Percentiles rank a stretch among this genome's conserved stretches.
Evolutionary conservation across 805 yeast genomes (phyloP).

Genomic region (Sugiyamaella marilandica): DNA sequence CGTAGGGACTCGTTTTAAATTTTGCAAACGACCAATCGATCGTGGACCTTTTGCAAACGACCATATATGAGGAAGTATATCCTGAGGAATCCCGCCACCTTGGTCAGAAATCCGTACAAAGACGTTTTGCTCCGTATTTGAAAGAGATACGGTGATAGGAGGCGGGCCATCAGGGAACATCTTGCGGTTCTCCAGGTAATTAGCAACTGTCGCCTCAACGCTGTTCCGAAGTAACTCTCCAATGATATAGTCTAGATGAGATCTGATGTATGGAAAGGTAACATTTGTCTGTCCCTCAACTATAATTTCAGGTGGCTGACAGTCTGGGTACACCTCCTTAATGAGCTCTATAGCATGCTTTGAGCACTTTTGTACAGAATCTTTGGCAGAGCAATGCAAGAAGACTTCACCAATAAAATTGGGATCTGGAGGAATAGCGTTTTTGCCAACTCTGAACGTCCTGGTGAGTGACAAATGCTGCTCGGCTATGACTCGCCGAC

Average conservation of each 20-base stretch:
- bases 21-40: constrained; percentile 25
- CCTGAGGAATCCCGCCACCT: constrained; percentile 79
- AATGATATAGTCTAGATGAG: constrained; percentile 79
- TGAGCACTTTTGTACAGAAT: constrained; percentile 56
- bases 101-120: constrained; percentile 78
- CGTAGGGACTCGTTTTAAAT: constrained; percentile 29
- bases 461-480: constrained; percentile 80
- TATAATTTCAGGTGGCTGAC: constrained; percentile 64
- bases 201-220: constrained; percentile 69
- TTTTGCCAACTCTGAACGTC: constrained; percentile 44
- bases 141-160: constrained; percentile 72
- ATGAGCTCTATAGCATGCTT: constrained; percentile 48
- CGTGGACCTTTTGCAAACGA: constrained; percentile 58
- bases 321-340: constrained; percentile 23
- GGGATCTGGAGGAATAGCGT: constrained; percentile 38
- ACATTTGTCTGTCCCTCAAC: constrained; percentile 63
- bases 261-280: constrained; percentile 74
- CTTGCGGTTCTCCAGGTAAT: constrained; percentile 33
- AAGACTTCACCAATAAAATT: constrained; percentile 68
- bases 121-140: constrained; percentile 61
- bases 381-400: constrained; percentile 68
- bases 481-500: constrained; percentile 85
- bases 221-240: constrained; percentile 88
- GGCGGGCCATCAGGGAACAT: constrained; percentile 27
- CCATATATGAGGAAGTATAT: constrained; percentile 65